A percentile compares a stretch with the other conserved stretches of the same genome.
Conservation (phyloP, 768 basidiomycete genomes). For the Cystobasidiopsis lactophilus region DNA sequence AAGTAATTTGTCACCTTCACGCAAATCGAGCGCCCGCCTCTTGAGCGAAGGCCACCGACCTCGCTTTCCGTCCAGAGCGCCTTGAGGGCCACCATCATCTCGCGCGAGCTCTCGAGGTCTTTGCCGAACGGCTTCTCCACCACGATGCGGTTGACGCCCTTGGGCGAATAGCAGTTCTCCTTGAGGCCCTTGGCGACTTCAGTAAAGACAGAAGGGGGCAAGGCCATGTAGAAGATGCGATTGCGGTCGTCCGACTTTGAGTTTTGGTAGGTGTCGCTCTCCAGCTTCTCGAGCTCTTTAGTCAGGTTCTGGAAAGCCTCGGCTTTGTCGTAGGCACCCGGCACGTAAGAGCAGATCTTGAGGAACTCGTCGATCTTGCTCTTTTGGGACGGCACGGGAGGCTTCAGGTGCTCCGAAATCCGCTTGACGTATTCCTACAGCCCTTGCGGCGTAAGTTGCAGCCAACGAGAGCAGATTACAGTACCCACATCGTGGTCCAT, state of each 20-base stretch:
- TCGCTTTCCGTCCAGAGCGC: conserved; percentile 84
- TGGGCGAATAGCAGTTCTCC: conserved; percentile 49
- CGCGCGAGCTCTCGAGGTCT: conserved; percentile 62
- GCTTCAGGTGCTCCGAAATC: conserved; percentile 64
- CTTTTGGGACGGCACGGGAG: conserved; percentile 35
- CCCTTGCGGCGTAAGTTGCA: no score
- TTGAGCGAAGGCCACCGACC: conserved; percentile 5
- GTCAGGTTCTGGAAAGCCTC: conserved; percentile 55
- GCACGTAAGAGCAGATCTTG: conserved; percentile 50
- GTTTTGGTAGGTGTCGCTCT: conserved; percentile 28
- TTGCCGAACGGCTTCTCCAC: conserved; percentile 98
- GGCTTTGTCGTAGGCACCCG: conserved; percentile 72
- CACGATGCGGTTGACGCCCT: conserved; percentile 71
- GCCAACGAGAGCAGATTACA: no score
- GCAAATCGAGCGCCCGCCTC: neutral
- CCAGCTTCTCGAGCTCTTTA: conserved; percentile 53
- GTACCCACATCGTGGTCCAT: conserved; percentile 39
- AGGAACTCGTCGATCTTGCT: conserved; percentile 65
- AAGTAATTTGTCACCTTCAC: no score
- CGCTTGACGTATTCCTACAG: conserved; percentile 61
- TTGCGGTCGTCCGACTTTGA: conserved; percentile 36
- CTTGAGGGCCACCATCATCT: conserved; percentile 57
- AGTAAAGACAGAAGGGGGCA: conserved; percentile 91
- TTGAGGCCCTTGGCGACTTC: conserved; percentile 65
- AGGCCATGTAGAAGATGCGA: conserved; percentile 87